Evolutionary conservation across 1,284 basidiomycete species (phyloP), one percentile per base, ranked within the genome.

Genomic region (Sanghuangporus sanghuang): DNA sequence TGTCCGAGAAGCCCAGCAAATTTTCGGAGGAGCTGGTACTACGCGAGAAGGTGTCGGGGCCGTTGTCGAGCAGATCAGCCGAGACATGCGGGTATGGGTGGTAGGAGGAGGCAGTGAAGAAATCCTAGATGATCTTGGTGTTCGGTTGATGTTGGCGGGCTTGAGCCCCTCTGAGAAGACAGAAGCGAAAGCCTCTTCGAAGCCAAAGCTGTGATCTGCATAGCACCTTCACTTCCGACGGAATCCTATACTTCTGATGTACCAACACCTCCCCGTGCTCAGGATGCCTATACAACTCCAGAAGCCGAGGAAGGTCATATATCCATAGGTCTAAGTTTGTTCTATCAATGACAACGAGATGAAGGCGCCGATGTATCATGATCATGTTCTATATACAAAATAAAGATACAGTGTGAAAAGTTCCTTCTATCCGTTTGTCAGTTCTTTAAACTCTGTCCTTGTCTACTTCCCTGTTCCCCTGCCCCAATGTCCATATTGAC

Each of bases 21-120:
- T 68, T 6, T 66, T 68, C 52, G 67, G 68, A 14, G 68, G 68
- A 6, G 62, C 65, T 9, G 67, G 67, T 6, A 60, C 62, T n/a
- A 66, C 59, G 32, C 66, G 63, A 32, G 67, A 67, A 14, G 68
- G 68, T 3, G 48, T 59, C 7, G 68, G 68, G 3, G 50, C 49
- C 21, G 52, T 64, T 3, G 68, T 68, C 16, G 68, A 68, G 39
- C 68, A 68, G 59, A 66, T 68, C 44, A 67, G 65, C 49, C 64
- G 67, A n/a, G 67, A 68, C 57, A 48, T 66, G 52, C 64, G 67
- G 3, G 65, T 68, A 1, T 68, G 61, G 39, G 65, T 68, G 21
- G 65, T 68, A 16, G 68, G 67, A 40, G 68, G 68, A 12, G 67
- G 68, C 2, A 66, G 64, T 52, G 67, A 68, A 61, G 68, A 68